A percentile compares a stretch with the other conserved stretches of the same genome.
Evolutionary conservation across 768 basidiomycete genomes (phyloP).

Genomic region (Obba rivulosa): DNA sequence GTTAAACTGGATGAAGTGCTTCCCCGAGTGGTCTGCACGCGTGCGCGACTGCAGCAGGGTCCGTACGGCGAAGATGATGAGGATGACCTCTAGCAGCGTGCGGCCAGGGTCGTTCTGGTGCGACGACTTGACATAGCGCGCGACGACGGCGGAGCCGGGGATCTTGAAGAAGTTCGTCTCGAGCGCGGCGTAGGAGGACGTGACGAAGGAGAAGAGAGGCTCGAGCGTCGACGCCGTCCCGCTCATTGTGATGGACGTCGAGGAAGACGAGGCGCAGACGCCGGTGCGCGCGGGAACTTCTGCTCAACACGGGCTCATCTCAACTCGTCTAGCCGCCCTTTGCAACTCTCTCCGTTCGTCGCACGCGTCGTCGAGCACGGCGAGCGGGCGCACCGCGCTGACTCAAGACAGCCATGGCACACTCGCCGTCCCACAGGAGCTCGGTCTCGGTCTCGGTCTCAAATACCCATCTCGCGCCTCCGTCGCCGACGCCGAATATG

Average conservation of each 20-base stretch:
- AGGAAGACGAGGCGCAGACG: conserved; percentile 9
- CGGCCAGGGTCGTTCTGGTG: conserved; percentile 96
- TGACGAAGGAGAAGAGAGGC: conserved; percentile 61
- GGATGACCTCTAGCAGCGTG: conserved; percentile 83
- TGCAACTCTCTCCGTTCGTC: conserved; percentile 6
- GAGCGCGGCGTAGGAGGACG: conserved; percentile 50
- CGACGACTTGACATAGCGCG: conserved; percentile 90
- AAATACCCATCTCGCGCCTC: conserved; percentile 22
- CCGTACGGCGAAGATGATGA: conserved; percentile 82
- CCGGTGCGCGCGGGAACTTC: not conserved
- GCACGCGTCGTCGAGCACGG: conserved; percentile 25
- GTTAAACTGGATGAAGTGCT: conserved; percentile 85
- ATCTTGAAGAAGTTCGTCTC: conserved; percentile 68
- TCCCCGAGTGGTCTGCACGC: conserved; percentile 74
- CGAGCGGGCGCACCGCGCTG: conserved; percentile 19
- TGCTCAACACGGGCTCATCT: not conserved
- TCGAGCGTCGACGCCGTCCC: conserved; percentile 33
- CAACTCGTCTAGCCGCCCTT: not conserved
- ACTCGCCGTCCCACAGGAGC: conserved; percentile 22
- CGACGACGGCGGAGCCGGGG: conserved; percentile 77
- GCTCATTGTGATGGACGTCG: conserved; percentile 28
- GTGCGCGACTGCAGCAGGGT: conserved; percentile 90
- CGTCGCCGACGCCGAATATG: conserved; percentile 12
- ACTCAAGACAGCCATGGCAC: conserved; percentile 22
- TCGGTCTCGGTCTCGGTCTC: conserved; percentile 19